These are phyloP conservation scores for Jimgerdemannia flammicorona DNA, from an alignment of 192 early-diverging fungal genomes.

Conservation along the genomic window DNA sequence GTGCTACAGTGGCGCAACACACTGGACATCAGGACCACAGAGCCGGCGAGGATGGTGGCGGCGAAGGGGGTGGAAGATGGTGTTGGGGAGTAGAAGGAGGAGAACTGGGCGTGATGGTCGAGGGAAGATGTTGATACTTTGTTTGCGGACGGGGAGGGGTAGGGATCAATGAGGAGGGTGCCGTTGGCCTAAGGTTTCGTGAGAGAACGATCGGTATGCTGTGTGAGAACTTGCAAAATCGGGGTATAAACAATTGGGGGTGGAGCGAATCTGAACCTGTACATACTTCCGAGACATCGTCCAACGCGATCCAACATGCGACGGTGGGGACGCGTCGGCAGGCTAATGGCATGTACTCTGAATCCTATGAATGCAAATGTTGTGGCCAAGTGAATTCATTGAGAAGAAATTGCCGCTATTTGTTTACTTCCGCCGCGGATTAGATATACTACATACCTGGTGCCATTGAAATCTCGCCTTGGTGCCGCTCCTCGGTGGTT, in stretches of 20 bases:
- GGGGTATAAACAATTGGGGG: neutral
- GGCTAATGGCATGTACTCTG: constrained; percentile 17
- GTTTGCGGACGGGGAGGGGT: constrained; percentile 9
- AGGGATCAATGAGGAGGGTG: constrained; percentile 4
- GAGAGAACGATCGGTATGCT: neutral
- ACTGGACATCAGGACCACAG: constrained; percentile 25
- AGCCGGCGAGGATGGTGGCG: constrained; percentile 18
- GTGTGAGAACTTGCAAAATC: neutral
- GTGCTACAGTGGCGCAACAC: constrained; percentile 24
- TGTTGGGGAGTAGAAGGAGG: neutral
- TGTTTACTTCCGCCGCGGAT: neutral
- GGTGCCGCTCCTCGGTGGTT: constrained; percentile 21
- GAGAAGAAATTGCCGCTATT: no score
- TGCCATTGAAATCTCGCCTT: constrained; percentile 30
- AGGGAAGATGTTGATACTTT: neutral
- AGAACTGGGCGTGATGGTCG: neutral
- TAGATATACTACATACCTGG: constrained; percentile 11
- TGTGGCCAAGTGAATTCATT: no score
- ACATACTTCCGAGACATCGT: constrained; percentile 17
- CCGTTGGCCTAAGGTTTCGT: neutral
- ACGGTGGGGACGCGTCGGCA: constrained; percentile 11
- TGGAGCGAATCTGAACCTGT: neutral
- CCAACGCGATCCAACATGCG: constrained; percentile 34
- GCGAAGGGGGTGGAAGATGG: neutral
- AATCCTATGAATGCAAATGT: constrained; percentile 17